Conservation (phyloP, 2,329 filamentous ascomycete genomes). For the Fusarium mexicanum region DNA sequence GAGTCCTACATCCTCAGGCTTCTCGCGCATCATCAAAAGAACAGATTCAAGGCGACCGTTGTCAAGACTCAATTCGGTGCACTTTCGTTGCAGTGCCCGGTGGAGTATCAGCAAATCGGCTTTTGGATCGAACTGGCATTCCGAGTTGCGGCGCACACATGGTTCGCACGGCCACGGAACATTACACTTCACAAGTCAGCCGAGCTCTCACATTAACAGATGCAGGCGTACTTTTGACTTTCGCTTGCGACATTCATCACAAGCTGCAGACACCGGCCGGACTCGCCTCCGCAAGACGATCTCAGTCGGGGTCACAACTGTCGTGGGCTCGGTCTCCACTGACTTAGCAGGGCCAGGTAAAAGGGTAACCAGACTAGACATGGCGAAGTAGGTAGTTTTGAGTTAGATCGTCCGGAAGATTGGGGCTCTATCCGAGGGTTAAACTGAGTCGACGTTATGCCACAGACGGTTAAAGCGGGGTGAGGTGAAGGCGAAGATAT, state of each 20-base stretch:
- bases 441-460: neutral
- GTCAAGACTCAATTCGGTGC: neutral
- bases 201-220: neutral
- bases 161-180: neutral
- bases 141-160: neutral
- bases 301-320: neutral
- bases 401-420: neutral
- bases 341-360: neutral
- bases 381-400: neutral
- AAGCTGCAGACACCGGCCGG: neutral
- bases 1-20: neutral
- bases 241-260: neutral
- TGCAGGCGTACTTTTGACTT: neutral
- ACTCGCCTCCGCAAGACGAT: neutral
- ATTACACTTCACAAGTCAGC: neutral
- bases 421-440: neutral
- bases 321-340: neutral
- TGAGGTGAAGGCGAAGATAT: neutral
- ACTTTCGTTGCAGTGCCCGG: neutral
- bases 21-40: neutral
- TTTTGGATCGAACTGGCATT: neutral
- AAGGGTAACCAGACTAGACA: neutral
- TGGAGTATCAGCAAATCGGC: neutral
- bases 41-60: neutral
- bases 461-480: neutral